These are phyloP conservation scores for Zygosaccharomyces pseudobailii DNA, from an alignment of 1,139 yeast species.

Conservation along the genomic window DNA sequence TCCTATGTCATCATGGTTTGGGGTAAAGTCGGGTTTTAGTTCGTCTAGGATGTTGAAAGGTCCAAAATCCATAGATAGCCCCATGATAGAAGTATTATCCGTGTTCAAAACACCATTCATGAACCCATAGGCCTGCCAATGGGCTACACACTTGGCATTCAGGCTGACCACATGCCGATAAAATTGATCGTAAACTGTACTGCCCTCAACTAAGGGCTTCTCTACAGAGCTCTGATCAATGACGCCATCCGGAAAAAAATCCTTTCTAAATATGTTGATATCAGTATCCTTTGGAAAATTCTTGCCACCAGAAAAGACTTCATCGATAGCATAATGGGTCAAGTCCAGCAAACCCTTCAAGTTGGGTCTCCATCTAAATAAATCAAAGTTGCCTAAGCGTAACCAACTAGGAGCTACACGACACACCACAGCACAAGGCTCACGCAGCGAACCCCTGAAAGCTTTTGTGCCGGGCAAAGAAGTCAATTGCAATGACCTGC, in stretches of 20 bases:
- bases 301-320: conserved; percentile 47
- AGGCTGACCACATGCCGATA: conserved; percentile 64
- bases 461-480: conserved; percentile 73
- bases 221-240: conserved; percentile 15
- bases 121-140: conserved; percentile 90
- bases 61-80: conserved; percentile 88
- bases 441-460: conserved; percentile 57
- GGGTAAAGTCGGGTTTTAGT: conserved; percentile 76
- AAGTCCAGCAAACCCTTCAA: conserved; percentile 55
- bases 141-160: conserved; percentile 75
- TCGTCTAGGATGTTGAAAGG: conserved; percentile 89
- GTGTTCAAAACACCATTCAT: conserved; percentile 92
- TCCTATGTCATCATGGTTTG: conserved; percentile 81
- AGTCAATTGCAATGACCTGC: conserved; percentile 74
- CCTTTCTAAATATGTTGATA: conserved; percentile 20
- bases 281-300: conserved; percentile 39
- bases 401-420: conserved; percentile 87
- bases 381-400: conserved; percentile 84
- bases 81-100: conserved; percentile 84
- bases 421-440: conserved; percentile 79
- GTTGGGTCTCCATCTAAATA: conserved; percentile 71
- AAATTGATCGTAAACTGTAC: conserved; percentile 64
- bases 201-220: conserved; percentile 33
- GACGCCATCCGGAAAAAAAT: conserved; percentile 23
- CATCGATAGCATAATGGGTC: conserved; percentile 68